These are phyloP conservation scores for Penicillium sp. DNA, from an alignment of 2,329 filamentous ascomycete species.

Conservation along the genomic window DNA sequence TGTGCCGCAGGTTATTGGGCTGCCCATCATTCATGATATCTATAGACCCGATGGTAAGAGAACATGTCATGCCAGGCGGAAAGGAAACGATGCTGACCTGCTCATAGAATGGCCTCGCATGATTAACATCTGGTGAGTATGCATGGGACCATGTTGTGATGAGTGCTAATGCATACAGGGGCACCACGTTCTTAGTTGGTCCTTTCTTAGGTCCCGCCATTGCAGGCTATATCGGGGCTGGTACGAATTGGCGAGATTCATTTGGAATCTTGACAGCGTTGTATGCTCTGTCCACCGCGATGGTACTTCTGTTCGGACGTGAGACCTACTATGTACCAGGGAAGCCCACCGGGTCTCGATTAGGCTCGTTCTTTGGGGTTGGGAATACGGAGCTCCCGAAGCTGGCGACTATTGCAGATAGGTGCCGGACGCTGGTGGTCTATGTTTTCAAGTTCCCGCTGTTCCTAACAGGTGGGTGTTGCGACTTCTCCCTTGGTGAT, in stretches of 20 bases:
- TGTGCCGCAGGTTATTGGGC: conserved; percentile 41
- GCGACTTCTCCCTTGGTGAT: not conserved
- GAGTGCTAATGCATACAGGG: conserved; percentile 19
- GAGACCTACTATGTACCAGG: conserved; percentile 34
- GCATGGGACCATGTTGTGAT: not conserved
- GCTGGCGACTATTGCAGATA: conserved; percentile 22
- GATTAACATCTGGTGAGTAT: conserved; percentile 39
- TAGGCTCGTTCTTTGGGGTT: conserved; percentile 33
- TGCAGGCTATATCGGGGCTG: conserved; percentile 39
- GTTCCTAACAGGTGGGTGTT: conserved; percentile 25
- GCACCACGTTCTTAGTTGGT: conserved; percentile 39
- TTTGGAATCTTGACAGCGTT: conserved; percentile 38
- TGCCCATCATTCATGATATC: conserved; percentile 44
- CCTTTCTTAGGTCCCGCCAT: conserved; percentile 40
- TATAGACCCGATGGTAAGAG: conserved; percentile 29
- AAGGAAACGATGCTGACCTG: not conserved
- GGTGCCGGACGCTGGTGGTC: conserved; percentile 23
- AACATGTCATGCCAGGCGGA: not conserved
- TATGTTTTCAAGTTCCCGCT: conserved; percentile 35
- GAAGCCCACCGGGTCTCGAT: conserved; percentile 13
- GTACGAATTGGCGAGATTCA: conserved; percentile 32
- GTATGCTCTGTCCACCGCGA: conserved; percentile 36
- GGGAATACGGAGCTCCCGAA: conserved; percentile 33
- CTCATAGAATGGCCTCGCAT: conserved; percentile 37
- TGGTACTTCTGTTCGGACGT: conserved; percentile 35